Evolutionary conservation across 2,329 filamentous ascomycete species (phyloP), one percentile per base, ranked within the genome.

Genomic region (Boeremia exigua): DNA sequence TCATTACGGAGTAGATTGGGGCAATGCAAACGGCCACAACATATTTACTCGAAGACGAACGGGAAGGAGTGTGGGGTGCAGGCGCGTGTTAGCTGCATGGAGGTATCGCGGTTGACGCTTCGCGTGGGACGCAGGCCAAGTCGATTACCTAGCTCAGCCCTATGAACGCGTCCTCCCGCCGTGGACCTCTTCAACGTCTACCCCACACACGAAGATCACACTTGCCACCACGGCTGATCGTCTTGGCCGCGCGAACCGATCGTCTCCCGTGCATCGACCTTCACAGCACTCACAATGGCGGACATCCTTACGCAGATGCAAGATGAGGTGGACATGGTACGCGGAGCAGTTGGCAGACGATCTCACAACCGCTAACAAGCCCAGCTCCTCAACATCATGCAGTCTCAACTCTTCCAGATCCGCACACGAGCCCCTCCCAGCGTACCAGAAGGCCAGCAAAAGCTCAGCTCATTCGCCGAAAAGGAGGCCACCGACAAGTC

Each of bases 241-340:
- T n/a, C 25, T 36, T 23, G 15, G 8, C n/a, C n/a, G 15, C 6
- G 14, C 39, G 17, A 8, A 30, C 29, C 12, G 3, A 30, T 19
- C 14, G 15, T 29, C 17, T 34, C 11, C 17, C 11, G 9, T 27
- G 36, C 8, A 38, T 28, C 17, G 14, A 5, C 5, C 25, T 43
- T 11, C 45, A 45, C 14, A 28, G 25, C 27, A 38, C 25, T 40
- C 37, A 15, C 29, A 54, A 92, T 92, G 87, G 84, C 84, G 27
- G 91, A 96, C 72, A 82, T 88, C 59, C 82, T 96, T 54, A 94
- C 91, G 1, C 91, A 95, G 75, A 81, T 95, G 54, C 91, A 96
- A 77, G 90, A 95, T 79, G 88, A 90, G 75, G 85, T 94, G 58
- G 91, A 95, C 70, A 87, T 92, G 82, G 90, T 91, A 78, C 30